Percentiles rank a stretch among this genome's conserved stretches.
Evolutionary conservation across 163 green algal species (phyloP).

Genomic region (Chlorella variabilis): DNA sequence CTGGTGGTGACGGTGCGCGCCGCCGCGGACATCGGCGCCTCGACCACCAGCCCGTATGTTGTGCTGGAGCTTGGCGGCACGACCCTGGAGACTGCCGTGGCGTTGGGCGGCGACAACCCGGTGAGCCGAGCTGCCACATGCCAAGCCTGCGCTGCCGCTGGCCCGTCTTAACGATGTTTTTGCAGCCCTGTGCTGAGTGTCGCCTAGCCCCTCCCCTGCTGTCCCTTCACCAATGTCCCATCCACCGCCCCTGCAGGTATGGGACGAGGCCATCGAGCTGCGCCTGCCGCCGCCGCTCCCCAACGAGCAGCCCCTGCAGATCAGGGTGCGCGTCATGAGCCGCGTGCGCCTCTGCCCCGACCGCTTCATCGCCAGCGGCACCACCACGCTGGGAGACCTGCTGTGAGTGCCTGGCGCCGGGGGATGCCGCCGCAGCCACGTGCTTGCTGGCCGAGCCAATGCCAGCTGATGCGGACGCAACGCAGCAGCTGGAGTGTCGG

Average conservation of each 20-base stretch:
- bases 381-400: neutral
- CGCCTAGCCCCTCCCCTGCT: neutral
- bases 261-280: constrained; percentile 27
- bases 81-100: neutral
- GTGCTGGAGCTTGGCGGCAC: neutral
- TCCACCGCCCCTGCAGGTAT: constrained; percentile 4
- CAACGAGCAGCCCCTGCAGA: constrained; percentile 1
- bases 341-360: constrained; percentile 14
- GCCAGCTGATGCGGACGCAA: no score
- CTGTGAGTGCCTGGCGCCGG: no score
- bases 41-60: neutral
- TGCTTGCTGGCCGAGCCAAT: no score
- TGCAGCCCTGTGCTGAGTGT: neutral
- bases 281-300: constrained; percentile 19
- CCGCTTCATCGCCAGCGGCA: constrained; percentile 14
- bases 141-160: neutral
- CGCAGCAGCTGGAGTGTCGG: no score
- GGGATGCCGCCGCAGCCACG: no score
- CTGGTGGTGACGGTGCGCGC: constrained; percentile 19
- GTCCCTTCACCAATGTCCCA: neutral
- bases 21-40: neutral
- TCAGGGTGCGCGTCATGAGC: neutral
- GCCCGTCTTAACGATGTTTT: no score
- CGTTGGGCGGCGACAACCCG: constrained; percentile 4
- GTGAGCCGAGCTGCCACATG: no score